Base-by-base conservation (phyloP, 2,329 filamentous ascomycete genomes). In the Coniochaeta sp. region DNA sequence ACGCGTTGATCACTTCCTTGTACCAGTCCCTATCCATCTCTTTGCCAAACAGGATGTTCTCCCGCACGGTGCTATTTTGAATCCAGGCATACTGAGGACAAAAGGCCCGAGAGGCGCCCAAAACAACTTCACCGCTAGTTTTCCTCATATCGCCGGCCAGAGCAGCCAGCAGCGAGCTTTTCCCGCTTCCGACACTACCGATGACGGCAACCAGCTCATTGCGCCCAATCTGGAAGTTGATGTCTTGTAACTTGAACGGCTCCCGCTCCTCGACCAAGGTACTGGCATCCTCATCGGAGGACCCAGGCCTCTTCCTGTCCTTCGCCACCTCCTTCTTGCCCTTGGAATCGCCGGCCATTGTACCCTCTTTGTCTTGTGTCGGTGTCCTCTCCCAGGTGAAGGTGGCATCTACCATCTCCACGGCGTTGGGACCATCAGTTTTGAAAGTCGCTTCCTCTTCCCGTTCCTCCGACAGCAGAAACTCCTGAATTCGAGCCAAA, bases 11-110 rank as follows among this genome's bases (percentile, higher is more conserved):
- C n/a, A 96, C 92, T 58, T 89, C 76, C 52, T 88, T 82, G 69
- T 96, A 96, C 93, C 93, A 96, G 3, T 78, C 76, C 61, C 81
- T 81, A 58, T 96, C 81, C 75, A 89, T 84, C 0, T 86, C 83
- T 66, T 91, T 93, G 12, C 93, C 93, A 68, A 98, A 98, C 0
- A 91, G 75, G 62, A 99, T 96, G 68, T 99, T 99, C 36, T 96
- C 86, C 63, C 86, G 87, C 3, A 98, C 83, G 0, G 89, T 90
- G 0, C 91, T 82, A 69, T 98, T 98, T 70, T 98, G 93, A 57
- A 99, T 96, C 95, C 95, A 99, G 0, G 95, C 91, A 69, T 96
- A 96, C 71, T 99, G 93, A 0, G 93, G 93, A 65, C 95, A 98
- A 68, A 96, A 97, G 0, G 93, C 91, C 63, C 93, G 82, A 3